Conservation (phyloP, 371 early-diverging fungal genomes). For the Actinomortierella ambigua region DNA sequence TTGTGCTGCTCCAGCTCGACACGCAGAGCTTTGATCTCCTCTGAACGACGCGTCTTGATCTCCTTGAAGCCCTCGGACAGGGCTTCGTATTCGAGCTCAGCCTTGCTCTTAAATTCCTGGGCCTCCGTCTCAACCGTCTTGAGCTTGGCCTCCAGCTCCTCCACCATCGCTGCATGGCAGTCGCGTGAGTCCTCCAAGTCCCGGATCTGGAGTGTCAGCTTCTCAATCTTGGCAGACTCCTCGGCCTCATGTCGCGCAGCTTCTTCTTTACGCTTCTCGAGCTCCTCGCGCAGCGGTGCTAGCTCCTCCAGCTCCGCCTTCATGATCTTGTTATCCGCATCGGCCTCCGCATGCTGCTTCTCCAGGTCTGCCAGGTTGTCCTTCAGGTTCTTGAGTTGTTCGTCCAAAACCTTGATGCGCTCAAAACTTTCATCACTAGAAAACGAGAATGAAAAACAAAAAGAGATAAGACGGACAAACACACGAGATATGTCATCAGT, state of each 20-base stretch:
- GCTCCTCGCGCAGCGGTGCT: slow-evolving; percentile 22
- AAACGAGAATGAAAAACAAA: not conserved
- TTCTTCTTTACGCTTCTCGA: too few species aligned
- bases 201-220: slow-evolving; percentile 27
- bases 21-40: slow-evolving; percentile 36
- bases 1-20: slow-evolving; percentile 44
- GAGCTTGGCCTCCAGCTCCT: slow-evolving; percentile 39
- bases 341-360: slow-evolving; percentile 12
- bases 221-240: slow-evolving; percentile 29
- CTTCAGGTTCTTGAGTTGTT: slow-evolving; percentile 35
- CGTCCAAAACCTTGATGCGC: slow-evolving; percentile 35
- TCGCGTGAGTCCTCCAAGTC: slow-evolving; percentile 40
- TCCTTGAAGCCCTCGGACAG: slow-evolving; percentile 43
- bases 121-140: slow-evolving; percentile 40
- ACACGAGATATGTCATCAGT: too few species aligned
- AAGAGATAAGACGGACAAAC: not conserved
- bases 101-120: slow-evolving; percentile 44
- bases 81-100: slow-evolving; percentile 36
- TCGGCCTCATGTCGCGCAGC: slow-evolving; percentile 21
- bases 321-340: slow-evolving; percentile 17
- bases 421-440: slow-evolving; percentile 37
- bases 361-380: slow-evolving; percentile 22
- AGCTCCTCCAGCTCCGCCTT: slow-evolving; percentile 31
- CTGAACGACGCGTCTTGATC: slow-evolving; percentile 37
- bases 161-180: slow-evolving; percentile 33